Evolutionary conservation across 139 green algal species (phyloP).

Genomic region (Bryopsis sp.): DNA sequence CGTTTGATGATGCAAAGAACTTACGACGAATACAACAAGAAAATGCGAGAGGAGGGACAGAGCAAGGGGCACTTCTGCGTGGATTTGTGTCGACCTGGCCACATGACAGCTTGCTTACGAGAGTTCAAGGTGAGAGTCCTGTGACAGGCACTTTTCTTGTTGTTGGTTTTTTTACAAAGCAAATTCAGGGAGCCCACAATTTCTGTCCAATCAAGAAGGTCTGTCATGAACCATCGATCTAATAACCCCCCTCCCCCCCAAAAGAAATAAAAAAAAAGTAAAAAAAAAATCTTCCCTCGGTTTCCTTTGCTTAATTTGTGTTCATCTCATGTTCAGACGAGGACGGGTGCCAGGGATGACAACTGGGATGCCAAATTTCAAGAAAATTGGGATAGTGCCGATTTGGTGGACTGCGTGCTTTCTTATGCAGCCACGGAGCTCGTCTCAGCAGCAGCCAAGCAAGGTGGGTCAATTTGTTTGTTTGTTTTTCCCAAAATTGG

Average conservation of each 20-base stretch:
- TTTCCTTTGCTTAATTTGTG: too few species aligned
- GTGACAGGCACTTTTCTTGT: too few species aligned
- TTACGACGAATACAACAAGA: slow-evolving; percentile 57
- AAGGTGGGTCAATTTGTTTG: neutral
- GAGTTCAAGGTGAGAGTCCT: slow-evolving; percentile 58
- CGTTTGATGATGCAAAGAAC: slow-evolving; percentile 62
- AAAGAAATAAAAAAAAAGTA: too few species aligned
- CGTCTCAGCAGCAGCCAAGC: slow-evolving; percentile 40
- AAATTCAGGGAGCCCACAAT: too few species aligned
- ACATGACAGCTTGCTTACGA: slow-evolving; percentile 71
- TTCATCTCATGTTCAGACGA: slow-evolving; percentile 30
- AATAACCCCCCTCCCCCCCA: too few species aligned
- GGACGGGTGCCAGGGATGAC: slow-evolving; percentile 45
- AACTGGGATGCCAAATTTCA: slow-evolving; percentile 77
- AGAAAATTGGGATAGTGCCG: slow-evolving; percentile 60
- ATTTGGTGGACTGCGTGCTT: slow-evolving; percentile 81
- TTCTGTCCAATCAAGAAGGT: too few species aligned
- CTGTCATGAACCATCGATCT: too few species aligned
- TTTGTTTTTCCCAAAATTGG: neutral
- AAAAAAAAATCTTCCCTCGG: too few species aligned
- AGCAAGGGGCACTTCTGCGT: slow-evolving; percentile 68
- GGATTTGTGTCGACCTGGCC: slow-evolving; percentile 56
- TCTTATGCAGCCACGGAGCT: slow-evolving; percentile 60
- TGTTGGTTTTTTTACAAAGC: too few species aligned
- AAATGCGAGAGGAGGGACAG: slow-evolving; percentile 25